Evolutionary conservation across 208 protist genomes (phyloP).

Genomic region (Leishmania amazonensis): DNA sequence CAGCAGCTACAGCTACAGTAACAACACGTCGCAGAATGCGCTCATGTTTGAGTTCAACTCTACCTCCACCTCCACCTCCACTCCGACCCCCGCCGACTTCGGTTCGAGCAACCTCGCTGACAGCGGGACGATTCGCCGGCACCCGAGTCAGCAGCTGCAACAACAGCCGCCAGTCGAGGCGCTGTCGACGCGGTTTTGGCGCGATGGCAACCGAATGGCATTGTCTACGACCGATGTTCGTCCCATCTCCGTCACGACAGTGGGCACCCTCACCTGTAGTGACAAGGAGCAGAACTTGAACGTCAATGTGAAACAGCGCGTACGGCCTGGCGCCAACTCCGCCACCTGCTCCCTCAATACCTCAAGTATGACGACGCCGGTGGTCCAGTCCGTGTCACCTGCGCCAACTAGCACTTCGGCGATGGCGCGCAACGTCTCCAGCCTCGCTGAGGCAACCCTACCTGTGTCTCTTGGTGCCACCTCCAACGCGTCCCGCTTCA

Average conservation of each 20-base stretch:
- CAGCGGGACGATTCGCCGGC: constrained; percentile 10
- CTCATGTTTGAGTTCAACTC: constrained; percentile 40
- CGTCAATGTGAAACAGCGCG: constrained; percentile 47
- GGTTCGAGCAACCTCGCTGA: background rate
- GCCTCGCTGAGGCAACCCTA: background rate
- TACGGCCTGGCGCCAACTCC: constrained; percentile 22
- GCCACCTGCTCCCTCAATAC: constrained; percentile 24
- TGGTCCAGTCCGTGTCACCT: constrained; percentile 10
- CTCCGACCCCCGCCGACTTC: background rate
- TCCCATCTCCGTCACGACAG: constrained; percentile 13
- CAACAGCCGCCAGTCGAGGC: background rate
- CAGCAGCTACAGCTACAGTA: constrained; percentile 35
- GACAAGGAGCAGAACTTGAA: constrained; percentile 30
- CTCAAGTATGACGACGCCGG: constrained; percentile 12
- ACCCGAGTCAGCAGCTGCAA: background rate
- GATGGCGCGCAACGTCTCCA: background rate
- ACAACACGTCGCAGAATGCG: constrained; percentile 44
- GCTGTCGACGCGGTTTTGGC: constrained; percentile 14
- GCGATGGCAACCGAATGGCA: constrained; percentile 28
- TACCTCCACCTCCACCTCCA: constrained; percentile 17
- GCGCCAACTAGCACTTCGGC: background rate
- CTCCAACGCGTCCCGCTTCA: background rate
- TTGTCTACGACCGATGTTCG: constrained; percentile 29
- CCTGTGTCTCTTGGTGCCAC: background rate
- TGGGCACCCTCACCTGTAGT: constrained; percentile 29